These are phyloP conservation scores for Scleroderma citrinum DNA, from an alignment of 768 basidiomycete species.

Conservation along the genomic window DNA sequence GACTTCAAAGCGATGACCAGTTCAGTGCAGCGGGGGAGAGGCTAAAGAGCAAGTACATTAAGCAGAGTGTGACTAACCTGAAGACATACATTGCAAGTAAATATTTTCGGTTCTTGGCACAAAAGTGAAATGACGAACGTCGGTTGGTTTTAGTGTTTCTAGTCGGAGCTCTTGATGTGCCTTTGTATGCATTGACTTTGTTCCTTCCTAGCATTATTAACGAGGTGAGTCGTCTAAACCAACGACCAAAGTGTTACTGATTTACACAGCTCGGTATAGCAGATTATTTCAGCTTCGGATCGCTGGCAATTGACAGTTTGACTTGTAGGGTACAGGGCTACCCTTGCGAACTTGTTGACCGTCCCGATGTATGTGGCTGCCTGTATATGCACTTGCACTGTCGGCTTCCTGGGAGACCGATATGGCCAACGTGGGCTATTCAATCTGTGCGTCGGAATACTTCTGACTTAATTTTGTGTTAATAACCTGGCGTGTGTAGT, in stretches of 20 bases:
- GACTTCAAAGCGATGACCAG: conserved; percentile 64
- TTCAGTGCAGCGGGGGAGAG: conserved; percentile 69
- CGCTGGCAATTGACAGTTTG: conserved; percentile 2
- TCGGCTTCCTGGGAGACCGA: conserved; percentile 61
- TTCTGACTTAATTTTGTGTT: neutral
- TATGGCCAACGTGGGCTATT: conserved; percentile 56
- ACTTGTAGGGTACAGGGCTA: conserved; percentile 57
- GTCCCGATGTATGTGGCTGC: conserved; percentile 74
- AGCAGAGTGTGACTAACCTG: conserved; percentile 58
- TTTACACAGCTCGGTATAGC: conserved; percentile 34
- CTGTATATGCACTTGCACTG: conserved; percentile 56
- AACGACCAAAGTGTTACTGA: neutral
- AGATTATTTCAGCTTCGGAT: neutral
- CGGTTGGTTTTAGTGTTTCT: conserved; percentile 41
- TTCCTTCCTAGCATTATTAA: conserved; percentile 79
- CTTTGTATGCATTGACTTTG: conserved; percentile 70
- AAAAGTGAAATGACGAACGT: neutral
- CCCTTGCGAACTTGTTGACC: conserved; percentile 68
- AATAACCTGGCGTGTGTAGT: conserved; percentile 7
- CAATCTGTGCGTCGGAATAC: conserved; percentile 45
- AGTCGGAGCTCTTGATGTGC: conserved; percentile 54
- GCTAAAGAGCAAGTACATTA: conserved; percentile 53
- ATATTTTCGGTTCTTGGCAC: conserved; percentile 2
- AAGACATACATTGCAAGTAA: conserved; percentile 53
- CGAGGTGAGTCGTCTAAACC: conserved; percentile 37